Evolutionary conservation across 202 grass and related monocot genomes (phyloP), one percentile per base, ranked within the genome.

Genomic region (Setaria italica): DNA sequence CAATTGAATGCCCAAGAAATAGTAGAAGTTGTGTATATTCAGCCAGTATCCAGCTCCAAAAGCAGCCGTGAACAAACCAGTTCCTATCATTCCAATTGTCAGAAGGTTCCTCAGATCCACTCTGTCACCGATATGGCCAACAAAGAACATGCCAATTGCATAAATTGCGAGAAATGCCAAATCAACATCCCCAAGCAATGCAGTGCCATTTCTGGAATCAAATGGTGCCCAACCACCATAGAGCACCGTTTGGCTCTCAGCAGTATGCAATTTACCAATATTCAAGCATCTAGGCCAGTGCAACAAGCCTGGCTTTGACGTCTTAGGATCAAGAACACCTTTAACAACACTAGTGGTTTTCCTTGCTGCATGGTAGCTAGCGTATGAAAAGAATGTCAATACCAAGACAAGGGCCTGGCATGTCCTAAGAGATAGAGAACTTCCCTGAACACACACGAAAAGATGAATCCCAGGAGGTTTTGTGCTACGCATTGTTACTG

Each of bases 301-400:
- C 49, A 87, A 33, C 29, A 84, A 50, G 5, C 75, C 80, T 30
- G 87, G 21, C 62, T 81, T 63, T 6, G 89, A 42, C 48, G 72
- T 77, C 66, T 94, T 46, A 25, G 92, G 89, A 79, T 94, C 92
- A 29, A 94, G 89, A 72, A 90, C 89, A 67, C 89, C 71, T 43
- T 94, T 88, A 67, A 94, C 92, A 54, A 94, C 83, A 65, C 92
- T 94, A n/a, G 87, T 91, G 21, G 92, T 91, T 70, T 94, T 94
- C 62, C 92, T 71, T 33, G 92, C 82, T 13, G 92, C 92, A 83
- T 94, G 92, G 56, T 91, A 94, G 60, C 81, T 90, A 80, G 92
- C 82, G 4, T 94, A 94, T 11, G 92, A 85, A 11, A 94, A 67
- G 72, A 94, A 94, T 73, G 92, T 94, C 54, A 90, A 53, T 35